Base-by-base conservation (phyloP, 306 rosid species). In the Hylodesmum podocarpum region DNA sequence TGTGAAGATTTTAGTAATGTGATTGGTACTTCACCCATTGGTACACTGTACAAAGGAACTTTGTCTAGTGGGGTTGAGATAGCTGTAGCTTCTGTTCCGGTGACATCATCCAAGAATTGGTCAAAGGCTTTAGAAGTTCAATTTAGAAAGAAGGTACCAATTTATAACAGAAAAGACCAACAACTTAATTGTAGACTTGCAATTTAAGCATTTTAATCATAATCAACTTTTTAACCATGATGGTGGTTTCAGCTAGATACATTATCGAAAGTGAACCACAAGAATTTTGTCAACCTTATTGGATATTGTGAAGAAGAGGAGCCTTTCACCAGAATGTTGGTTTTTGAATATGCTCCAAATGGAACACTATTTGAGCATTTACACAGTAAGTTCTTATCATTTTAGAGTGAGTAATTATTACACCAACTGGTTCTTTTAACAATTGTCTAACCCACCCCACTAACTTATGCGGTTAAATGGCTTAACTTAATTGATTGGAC, bases 1-100 rank as follows among this genome's bases (percentile, higher is more conserved):
- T 95, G 98, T 83, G 98, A 95, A 87, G 98, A 90, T 90, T 95
- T 95, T 81, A 95, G 98, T 66, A 95, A 95, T 77, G 97, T 95
- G 4, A 84, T 95, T 47, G 92, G 95, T 43, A 76, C 84, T 76
- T 87, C 93, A 46, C 86, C 93, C 6, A 76, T 88, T 31, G 96
- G 97, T 22, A 87, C 91, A 44, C 81, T 90, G 81, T 92, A 87
- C 80, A 95, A 95, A 87, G 98, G 98, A 85, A 95, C 97, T 49
- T 86, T 95, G 80, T 95, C 98, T 43, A 89, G 84, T 69, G 98
- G 98, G 29, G 93, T 95, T 0, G 98, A 95, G 86, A 95, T 95
- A 58, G 96, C 96, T 11, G 97, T 92, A 53, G 91, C 91, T 37
- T 82, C 85, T 74, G 78, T 89, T 73, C 34, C 91, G 1, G 75